Percentiles rank a stretch among this genome's conserved stretches.
phyloP scores from a whole-genome alignment of 139 green algal genomes.

The Ostreobium quekettii region DNA sequence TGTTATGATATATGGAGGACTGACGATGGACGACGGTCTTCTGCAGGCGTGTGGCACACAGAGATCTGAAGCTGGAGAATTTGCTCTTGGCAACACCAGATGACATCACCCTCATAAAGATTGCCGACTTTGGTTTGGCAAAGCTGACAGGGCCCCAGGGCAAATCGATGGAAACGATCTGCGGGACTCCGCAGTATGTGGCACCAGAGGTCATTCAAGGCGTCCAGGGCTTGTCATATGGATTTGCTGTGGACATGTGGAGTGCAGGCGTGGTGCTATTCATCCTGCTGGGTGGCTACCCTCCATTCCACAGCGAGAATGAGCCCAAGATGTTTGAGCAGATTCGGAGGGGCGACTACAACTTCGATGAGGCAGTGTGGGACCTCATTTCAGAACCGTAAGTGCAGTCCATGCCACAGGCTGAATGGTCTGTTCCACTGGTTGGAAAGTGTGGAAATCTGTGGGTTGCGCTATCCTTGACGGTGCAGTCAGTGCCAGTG shows the following conservation, averaged over 20 bases:
- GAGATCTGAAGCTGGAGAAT: slow-evolving; percentile 95
- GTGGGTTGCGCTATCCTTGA: no score
- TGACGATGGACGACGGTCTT: no score
- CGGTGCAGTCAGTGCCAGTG: no score
- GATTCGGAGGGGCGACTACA: slow-evolving; percentile 66
- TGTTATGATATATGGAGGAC: no score
- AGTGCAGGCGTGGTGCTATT: slow-evolving; percentile 62
- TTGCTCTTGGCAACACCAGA: slow-evolving; percentile 62
- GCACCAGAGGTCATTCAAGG: slow-evolving; percentile 84
- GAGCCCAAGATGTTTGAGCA: slow-evolving; percentile 82
- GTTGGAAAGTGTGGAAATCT: no score
- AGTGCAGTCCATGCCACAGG: no score
- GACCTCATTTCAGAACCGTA: slow-evolving; percentile 52
- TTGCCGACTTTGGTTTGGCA: slow-evolving; percentile 85
- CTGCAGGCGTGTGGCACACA: slow-evolving; percentile 62
- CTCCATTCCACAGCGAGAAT: slow-evolving; percentile 81
- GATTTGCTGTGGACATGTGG: slow-evolving; percentile 58
- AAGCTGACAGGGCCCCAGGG: slow-evolving; percentile 40
- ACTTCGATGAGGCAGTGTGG: slow-evolving; percentile 78
- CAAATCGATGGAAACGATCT: slow-evolving; percentile 65
- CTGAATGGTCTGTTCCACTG: background rate
- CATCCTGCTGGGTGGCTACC: slow-evolving; percentile 83
- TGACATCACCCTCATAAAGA: slow-evolving; percentile 57
- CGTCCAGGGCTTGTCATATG: background rate
- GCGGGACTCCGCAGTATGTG: slow-evolving; percentile 85